Percentiles rank a stretch among this genome's conserved stretches.
phyloP scores from a whole-genome alignment of 441 rosid genomes.

The Gossypium schwendimanii region DNA sequence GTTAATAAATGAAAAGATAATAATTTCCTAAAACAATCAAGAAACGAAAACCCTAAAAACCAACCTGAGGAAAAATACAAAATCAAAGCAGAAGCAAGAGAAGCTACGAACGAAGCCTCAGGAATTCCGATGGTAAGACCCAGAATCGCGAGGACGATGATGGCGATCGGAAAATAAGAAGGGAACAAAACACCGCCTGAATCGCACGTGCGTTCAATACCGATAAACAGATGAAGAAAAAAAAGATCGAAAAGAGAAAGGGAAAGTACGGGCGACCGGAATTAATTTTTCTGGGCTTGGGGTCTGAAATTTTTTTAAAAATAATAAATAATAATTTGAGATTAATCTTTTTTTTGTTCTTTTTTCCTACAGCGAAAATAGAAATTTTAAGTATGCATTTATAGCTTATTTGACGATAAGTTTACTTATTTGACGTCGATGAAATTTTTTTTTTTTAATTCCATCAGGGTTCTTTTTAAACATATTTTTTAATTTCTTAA shows the following conservation, averaged over 20 bases:
- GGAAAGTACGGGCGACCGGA: neutral
- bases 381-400: neutral
- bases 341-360: neutral
- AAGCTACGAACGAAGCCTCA: neutral
- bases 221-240: neutral
- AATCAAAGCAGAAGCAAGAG: neutral
- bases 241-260: neutral
- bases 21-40: neutral
- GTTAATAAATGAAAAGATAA: neutral
- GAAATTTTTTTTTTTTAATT: neutral
- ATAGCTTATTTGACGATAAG: neutral
- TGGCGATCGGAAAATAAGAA: slow-evolving; percentile 5
- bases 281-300: slow-evolving; percentile 9
- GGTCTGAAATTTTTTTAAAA: neutral
- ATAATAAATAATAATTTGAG: slow-evolving; percentile 1
- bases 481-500: neutral
- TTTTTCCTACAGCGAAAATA: neutral
- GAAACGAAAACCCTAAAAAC: neutral
- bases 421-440: neutral
- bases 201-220: slow-evolving; percentile 14
- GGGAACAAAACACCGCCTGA: slow-evolving; percentile 5
- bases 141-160: neutral
- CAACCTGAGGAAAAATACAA: slow-evolving; percentile 2
- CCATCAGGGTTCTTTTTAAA: neutral
- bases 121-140: neutral